phyloP scores from a whole-genome alignment of 352 stramenopile genomes.

The Phytophthora citrophthora region DNA sequence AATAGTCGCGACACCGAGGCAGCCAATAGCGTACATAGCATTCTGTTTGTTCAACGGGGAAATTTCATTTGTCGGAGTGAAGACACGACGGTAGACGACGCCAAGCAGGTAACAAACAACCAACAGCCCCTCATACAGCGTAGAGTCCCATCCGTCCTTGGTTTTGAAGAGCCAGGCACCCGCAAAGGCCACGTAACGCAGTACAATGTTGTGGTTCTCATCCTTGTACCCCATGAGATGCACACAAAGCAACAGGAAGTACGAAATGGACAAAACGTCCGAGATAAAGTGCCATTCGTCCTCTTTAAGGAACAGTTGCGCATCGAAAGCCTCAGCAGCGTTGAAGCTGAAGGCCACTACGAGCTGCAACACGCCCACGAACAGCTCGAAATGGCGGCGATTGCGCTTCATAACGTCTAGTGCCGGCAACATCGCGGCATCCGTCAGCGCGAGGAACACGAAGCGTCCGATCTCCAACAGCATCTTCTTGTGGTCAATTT shows the following conservation, averaged over 20 bases:
- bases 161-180: conserved; percentile 86
- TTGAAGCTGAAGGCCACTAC: conserved; percentile 87
- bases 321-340: conserved; percentile 71
- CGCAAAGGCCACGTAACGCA: conserved; percentile 87
- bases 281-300: conserved; percentile 89
- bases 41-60: conserved; percentile 62
- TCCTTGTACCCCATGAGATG: conserved; percentile 86
- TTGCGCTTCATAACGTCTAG: conserved; percentile 83
- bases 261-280: conserved; percentile 86
- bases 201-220: conserved; percentile 84
- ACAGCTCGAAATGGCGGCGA: conserved; percentile 90
- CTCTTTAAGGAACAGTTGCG: conserved; percentile 70
- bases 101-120: conserved; percentile 60
- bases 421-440: conserved; percentile 77
- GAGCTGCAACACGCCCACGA: conserved; percentile 86
- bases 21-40: conserved; percentile 57
- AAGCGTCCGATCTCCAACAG: conserved; percentile 62
- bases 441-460: conserved; percentile 73
- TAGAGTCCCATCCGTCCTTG: conserved; percentile 84
- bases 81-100: conserved; percentile 60
- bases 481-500: conserved; percentile 32
- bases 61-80: conserved; percentile 52
- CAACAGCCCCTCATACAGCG: conserved; percentile 72
- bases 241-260: conserved; percentile 86
- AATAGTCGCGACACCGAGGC: conserved; percentile 46